Base-by-base conservation (phyloP, 129 eudicot species). In the Flaveria robusta region DNA sequence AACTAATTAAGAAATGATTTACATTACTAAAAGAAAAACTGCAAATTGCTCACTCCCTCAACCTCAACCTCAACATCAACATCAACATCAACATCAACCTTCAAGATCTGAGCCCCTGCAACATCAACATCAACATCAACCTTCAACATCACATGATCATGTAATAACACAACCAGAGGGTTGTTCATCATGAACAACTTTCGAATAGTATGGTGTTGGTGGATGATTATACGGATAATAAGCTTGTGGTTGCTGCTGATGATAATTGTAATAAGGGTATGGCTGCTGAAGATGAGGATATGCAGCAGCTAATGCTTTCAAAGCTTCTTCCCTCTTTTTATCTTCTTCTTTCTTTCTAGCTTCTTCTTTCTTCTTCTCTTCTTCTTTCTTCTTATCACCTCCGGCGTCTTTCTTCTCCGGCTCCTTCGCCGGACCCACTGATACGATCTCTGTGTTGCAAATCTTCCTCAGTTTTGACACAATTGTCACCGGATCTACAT, bases 401-500 rank as follows among this genome's bases (percentile, higher is more conserved):
- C 74, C 81, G 59, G 81, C 91, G 0, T 81, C 95, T 47, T 87
- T 84, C 71, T 88, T 93, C 74, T 93, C 97, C 1, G 93, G 93
- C 69, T 90, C 97, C 70, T 93, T 93, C 10, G 96, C 97, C 7
- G 98, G 96, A 49, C 97, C 98, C 2, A 93, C 91, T 7, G 97
- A 85, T 1, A 90, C 74, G 22, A 93, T 85, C 5, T 88, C 97
- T 0, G 97, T 87, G 71, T 24, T 79, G 20, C 95, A 93, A 11
- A 89, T 72, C 71, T 88, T 93, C 55, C 97, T 85, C 42, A 93
- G 66, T 72, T 93, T 93, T 1, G 80, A 82, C 70, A 87, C 97
- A 58, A 93, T 45, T 16, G 66, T 77, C 19, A 93, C 84, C 10
- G 97, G 93, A 84, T 93, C 98, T 65, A 90, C 72, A 60, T 85